Evolutionary conservation across 2,329 filamentous ascomycete species (phyloP), one percentile per base, ranked within the genome.

Genomic region (Magnaporthiopsis poae): DNA sequence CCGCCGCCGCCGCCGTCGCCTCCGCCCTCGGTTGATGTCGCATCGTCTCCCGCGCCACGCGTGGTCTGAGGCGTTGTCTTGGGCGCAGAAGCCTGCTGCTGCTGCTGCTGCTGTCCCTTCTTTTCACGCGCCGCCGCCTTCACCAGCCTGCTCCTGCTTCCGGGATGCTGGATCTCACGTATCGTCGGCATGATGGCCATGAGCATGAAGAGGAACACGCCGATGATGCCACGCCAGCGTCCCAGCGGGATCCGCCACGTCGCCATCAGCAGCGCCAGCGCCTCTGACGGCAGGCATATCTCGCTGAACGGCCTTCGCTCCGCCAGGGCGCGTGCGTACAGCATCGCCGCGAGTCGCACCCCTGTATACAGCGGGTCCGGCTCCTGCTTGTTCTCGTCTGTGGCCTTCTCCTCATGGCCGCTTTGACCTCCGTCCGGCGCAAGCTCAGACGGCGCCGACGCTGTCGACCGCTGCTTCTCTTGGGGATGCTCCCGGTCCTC

Each of bases 281-380:
- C 77, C 56, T 81, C 77, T 2, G 71, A 67, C 15, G 74, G 69
- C 2, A 74, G 75, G 69, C 80, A 80, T 0, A 77, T 72, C 7
- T 71, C 68, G 66, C 77, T 78, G 4, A 80, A 76, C 0, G 80
- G 78, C 5, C 71, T 71, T 11, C 78, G 76, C 9, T 71, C 69
- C 4, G 76, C 68, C 18, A 83, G 79, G 5, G 82, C 80, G 3
- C 76, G 75, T 65, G 77, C 78, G 73, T 83, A 85, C 27, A 84
- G 73, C 3, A 80, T 71, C 0, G 82, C 80, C 0, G 80, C 77
- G 36, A 76, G 73, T 1, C 81, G 79, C 15, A 84, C 77, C 11
- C 78, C 77, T 31, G 77, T 74, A 71, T 84, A 83, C 68, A 83
- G 75, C 64, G 75, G 72, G 67, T 83, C 81, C 2, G 80, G 29